Evolutionary conservation across 164 flowering plant species (phyloP).

Genomic region (Aristolochia californica): DNA sequence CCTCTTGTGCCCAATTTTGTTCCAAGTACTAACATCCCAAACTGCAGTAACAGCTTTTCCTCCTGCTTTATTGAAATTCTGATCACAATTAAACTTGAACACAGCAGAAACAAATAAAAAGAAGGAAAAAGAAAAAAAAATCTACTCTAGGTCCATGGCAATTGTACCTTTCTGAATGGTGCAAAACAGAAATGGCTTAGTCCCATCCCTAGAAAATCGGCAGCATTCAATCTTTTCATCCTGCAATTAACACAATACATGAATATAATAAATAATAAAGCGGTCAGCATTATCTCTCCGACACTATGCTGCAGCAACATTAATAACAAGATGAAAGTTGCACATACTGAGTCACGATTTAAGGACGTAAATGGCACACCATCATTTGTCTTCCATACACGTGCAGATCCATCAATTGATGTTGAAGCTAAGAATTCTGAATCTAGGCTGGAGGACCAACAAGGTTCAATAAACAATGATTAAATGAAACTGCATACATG

Average conservation of each 20-base stretch:
- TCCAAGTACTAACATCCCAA: slow-evolving; percentile 93
- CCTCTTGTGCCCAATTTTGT: slow-evolving; percentile 73
- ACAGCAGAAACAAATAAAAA: background rate
- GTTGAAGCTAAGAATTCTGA: slow-evolving; percentile 87
- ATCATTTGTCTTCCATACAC: slow-evolving; percentile 79
- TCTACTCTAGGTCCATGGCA: background rate
- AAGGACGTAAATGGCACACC: slow-evolving; percentile 65
- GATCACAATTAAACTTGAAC: slow-evolving; percentile 1
- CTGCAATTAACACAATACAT: slow-evolving; percentile 24
- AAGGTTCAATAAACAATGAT: background rate
- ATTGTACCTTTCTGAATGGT: slow-evolving; percentile 61
- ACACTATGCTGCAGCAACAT: background rate
- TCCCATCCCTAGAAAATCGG: slow-evolving; percentile 93
- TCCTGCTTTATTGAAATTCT: slow-evolving; percentile 30
- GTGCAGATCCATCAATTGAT: slow-evolving; percentile 85
- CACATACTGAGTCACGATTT: slow-evolving; percentile 55
- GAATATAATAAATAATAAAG: background rate
- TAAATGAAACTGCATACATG: background rate
- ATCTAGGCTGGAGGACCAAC: slow-evolving; percentile 50
- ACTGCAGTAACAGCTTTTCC: slow-evolving; percentile 57
- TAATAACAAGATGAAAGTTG: background rate
- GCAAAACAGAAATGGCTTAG: slow-evolving; percentile 89
- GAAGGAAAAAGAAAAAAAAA: background rate
- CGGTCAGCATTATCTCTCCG: background rate
- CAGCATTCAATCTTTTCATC: slow-evolving; percentile 85